Conservation (phyloP, 345 rosid species). For the Bruguiera sexangula region DNA sequence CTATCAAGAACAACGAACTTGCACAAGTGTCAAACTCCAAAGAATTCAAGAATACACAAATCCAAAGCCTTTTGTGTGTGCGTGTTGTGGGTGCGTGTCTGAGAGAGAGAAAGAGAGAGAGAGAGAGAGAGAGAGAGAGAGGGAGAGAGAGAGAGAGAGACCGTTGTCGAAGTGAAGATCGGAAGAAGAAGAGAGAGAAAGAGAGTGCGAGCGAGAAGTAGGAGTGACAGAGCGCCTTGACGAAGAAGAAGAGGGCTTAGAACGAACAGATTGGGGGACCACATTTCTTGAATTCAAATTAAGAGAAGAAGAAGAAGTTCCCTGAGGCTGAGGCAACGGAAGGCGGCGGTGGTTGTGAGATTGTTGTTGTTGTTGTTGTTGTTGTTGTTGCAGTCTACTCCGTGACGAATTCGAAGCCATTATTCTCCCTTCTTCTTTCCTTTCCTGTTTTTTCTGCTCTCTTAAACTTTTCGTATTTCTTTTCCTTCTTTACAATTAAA, state of each 20-base stretch:
- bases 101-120: background rate
- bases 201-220: conserved; percentile 42
- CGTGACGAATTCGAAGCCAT: conserved; percentile 32
- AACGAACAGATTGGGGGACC: conserved; percentile 21
- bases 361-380: conserved; percentile 33
- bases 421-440: conserved; percentile 9
- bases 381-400: conserved; percentile 26
- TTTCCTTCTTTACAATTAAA: too few relatives aligned
- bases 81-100: background rate
- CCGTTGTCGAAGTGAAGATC: conserved; percentile 48
- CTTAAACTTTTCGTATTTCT: too few relatives aligned
- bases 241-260: conserved; percentile 22
- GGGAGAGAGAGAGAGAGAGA: conserved; percentile 8
- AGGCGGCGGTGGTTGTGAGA: too few relatives aligned
- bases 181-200: conserved; percentile 15
- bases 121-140: background rate
- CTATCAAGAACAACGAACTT: background rate
- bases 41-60: too few relatives aligned
- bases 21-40: background rate
- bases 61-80: too few relatives aligned
- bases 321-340: background rate
- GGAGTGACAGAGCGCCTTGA: conserved; percentile 70
- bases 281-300: conserved; percentile 30
- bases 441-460: too few relatives aligned
- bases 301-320: conserved; percentile 31